phyloP scores from a whole-genome alignment of 2,329 filamentous ascomycete genomes.

The Claviceps humidiphila region DNA sequence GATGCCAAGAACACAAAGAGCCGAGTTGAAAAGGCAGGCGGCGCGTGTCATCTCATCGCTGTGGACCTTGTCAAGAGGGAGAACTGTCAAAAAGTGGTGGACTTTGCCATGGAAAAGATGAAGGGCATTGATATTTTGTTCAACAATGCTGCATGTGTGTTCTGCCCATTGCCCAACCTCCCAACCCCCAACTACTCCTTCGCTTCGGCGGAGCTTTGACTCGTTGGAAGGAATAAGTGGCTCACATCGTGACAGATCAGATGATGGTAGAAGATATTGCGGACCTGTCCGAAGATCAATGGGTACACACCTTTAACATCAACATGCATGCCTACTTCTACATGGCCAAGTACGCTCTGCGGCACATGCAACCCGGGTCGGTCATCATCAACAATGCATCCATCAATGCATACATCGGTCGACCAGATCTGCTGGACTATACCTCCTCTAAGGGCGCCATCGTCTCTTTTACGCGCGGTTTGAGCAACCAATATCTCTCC shows the following conservation, averaged over 20 bases:
- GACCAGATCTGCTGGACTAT: constrained; percentile 70
- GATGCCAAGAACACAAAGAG: constrained; percentile 66
- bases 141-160: constrained; percentile 57
- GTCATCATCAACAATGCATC: constrained; percentile 79
- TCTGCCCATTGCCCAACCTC: neutral
- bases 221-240: too few relatives aligned
- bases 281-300: constrained; percentile 64
- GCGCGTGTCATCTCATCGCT: constrained; percentile 49
- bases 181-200: neutral
- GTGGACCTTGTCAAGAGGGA: constrained; percentile 51
- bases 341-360: constrained; percentile 62
- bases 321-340: constrained; percentile 79
- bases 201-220: neutral
- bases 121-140: constrained; percentile 61
- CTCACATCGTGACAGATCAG: constrained; percentile 14
- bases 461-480: constrained; percentile 62
- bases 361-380: constrained; percentile 60
- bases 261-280: constrained; percentile 58
- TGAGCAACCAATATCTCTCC: constrained; percentile 60
- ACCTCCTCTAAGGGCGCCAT: constrained; percentile 70
- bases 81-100: constrained; percentile 55
- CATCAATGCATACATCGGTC: constrained; percentile 71
- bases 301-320: constrained; percentile 65
- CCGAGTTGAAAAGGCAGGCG: constrained; percentile 52
- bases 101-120: constrained; percentile 51